A percentile compares a stretch with the other conserved stretches of the same genome.
These are phyloP conservation scores for Candida mesenterica DNA, from an alignment of 1,139 yeast genomes.

Conservation along the genomic window DNA sequence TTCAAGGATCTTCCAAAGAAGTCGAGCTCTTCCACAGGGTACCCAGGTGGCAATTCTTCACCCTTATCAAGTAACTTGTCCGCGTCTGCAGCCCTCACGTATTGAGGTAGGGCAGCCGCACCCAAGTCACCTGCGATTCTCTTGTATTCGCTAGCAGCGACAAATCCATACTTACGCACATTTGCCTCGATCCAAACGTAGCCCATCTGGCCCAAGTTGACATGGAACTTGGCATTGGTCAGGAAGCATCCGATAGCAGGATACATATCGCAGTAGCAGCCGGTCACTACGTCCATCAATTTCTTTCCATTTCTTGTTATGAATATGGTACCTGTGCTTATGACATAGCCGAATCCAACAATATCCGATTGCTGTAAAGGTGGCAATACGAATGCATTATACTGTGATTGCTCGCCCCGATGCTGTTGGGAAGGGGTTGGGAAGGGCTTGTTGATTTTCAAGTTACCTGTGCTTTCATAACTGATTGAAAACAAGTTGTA, in stretches of 20 bases:
- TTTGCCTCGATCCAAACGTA: constrained; percentile 95
- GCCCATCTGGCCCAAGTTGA: constrained; percentile 88
- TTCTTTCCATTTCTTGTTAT: constrained; percentile 91
- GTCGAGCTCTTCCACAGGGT: constrained; percentile 53
- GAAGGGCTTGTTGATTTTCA: constrained; percentile 77
- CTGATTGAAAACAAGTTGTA: constrained; percentile 78
- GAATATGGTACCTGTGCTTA: constrained; percentile 77
- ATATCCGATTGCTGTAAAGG: constrained; percentile 81
- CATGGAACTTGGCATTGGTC: constrained; percentile 72
- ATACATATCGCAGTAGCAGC: constrained; percentile 74
- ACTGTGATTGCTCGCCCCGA: constrained; percentile 45
- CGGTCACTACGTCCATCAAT: constrained; percentile 77
- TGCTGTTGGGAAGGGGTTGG: constrained; percentile 51
- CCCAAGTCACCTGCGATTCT: constrained; percentile 47
- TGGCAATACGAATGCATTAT: constrained; percentile 71
- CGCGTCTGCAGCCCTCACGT: constrained; percentile 23
- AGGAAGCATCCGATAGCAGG: constrained; percentile 86
- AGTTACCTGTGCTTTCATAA: constrained; percentile 81
- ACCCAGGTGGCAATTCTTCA: constrained; percentile 57
- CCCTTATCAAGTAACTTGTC: constrained; percentile 67
- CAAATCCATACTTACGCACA: constrained; percentile 89
- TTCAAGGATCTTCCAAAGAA: constrained; percentile 53
- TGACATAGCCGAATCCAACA: constrained; percentile 86
- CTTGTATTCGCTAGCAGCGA: constrained; percentile 53
- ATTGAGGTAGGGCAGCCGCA: constrained; percentile 41